phyloP scores from a whole-genome alignment of 352 stramenopile species.

The Phytophthora aleatoria region DNA sequence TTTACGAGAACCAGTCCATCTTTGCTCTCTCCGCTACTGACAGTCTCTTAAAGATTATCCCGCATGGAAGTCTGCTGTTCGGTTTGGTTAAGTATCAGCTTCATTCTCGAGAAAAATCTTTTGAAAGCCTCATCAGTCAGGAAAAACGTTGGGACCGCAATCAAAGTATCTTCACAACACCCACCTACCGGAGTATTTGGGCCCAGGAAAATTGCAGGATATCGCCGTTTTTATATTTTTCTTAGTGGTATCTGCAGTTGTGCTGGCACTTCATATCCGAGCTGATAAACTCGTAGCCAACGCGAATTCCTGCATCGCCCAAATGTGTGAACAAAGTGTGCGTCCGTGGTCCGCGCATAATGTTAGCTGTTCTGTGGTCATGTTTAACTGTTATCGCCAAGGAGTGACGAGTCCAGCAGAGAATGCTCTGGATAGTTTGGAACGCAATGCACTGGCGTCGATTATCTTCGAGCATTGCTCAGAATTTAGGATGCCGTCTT shows the following conservation, averaged over 20 bases:
- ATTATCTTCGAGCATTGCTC: slow-evolving; percentile 54
- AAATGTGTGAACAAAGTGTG: slow-evolving; percentile 28
- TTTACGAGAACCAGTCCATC: slow-evolving; percentile 47
- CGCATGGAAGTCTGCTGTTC: slow-evolving; percentile 36
- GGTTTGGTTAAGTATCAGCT: slow-evolving; percentile 26
- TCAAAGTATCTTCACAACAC: neutral
- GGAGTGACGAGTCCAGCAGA: slow-evolving; percentile 5
- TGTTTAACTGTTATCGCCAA: slow-evolving; percentile 33
- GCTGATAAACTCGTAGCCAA: neutral
- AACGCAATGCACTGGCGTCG: slow-evolving; percentile 16
- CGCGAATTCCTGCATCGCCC: neutral
- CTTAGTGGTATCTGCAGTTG: slow-evolving; percentile 1
- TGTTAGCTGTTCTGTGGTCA: slow-evolving; percentile 38
- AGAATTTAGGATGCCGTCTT: slow-evolving; percentile 29
- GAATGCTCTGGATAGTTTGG: slow-evolving; percentile 22
- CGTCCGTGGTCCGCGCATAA: slow-evolving; percentile 40
- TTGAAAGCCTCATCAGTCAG: neutral
- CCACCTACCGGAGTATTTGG: neutral
- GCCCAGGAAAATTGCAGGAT: slow-evolving; percentile 1
- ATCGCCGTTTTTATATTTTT: slow-evolving; percentile 24
- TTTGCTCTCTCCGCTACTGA: slow-evolving; percentile 29
- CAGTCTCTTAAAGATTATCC: slow-evolving; percentile 28
- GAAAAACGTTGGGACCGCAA: neutral
- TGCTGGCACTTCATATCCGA: slow-evolving; percentile 10
- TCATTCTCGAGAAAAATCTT: slow-evolving; percentile 20